These are phyloP conservation scores for Cardamine resedifolia DNA, from an alignment of 345 rosid species.

Conservation along the genomic window DNA sequence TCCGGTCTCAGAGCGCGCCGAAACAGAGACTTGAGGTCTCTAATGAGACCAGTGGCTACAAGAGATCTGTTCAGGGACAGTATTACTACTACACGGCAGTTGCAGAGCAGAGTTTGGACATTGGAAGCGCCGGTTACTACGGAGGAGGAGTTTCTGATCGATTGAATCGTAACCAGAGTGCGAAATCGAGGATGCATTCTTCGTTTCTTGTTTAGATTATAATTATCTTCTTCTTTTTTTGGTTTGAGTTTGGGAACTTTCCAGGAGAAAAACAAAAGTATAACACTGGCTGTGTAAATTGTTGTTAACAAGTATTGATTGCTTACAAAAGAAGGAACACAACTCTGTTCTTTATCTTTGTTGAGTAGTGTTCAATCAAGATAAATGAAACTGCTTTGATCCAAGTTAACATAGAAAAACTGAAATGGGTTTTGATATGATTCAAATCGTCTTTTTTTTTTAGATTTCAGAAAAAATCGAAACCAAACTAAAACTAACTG, in stretches of 20 bases:
- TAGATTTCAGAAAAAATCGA: neutral
- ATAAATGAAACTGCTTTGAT: neutral
- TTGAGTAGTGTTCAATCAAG: neutral
- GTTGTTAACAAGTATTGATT: slow-evolving; percentile 25
- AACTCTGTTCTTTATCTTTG: slow-evolving; percentile 1
- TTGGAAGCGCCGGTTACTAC: slow-evolving; percentile 23
- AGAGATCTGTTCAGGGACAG: slow-evolving; percentile 35
- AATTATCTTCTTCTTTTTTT: neutral
- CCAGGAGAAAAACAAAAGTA: slow-evolving; percentile 2
- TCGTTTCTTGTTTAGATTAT: slow-evolving; percentile 31
- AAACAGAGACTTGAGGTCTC: slow-evolving; percentile 73
- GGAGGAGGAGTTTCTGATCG: slow-evolving; percentile 30
- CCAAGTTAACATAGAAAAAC: neutral
- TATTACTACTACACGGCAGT: slow-evolving; percentile 25
- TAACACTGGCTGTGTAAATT: slow-evolving; percentile 26
- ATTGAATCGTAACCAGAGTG: slow-evolving; percentile 33
- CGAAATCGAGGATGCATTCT: slow-evolving; percentile 31
- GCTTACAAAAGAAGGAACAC: slow-evolving; percentile 21
- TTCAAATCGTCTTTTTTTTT: neutral
- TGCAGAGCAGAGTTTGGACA: slow-evolving; percentile 25
- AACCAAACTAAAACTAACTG: slow-evolving; percentile 1
- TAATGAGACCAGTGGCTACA: slow-evolving; percentile 45
- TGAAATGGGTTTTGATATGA: neutral
- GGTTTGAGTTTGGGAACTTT: slow-evolving; percentile 19
- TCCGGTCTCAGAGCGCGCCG: slow-evolving; percentile 88